Percentiles rank a stretch among this genome's conserved stretches.
These are phyloP conservation scores for Phytopythium montanum DNA, from an alignment of 352 stramenopile genomes.

Conservation along the genomic window DNA sequence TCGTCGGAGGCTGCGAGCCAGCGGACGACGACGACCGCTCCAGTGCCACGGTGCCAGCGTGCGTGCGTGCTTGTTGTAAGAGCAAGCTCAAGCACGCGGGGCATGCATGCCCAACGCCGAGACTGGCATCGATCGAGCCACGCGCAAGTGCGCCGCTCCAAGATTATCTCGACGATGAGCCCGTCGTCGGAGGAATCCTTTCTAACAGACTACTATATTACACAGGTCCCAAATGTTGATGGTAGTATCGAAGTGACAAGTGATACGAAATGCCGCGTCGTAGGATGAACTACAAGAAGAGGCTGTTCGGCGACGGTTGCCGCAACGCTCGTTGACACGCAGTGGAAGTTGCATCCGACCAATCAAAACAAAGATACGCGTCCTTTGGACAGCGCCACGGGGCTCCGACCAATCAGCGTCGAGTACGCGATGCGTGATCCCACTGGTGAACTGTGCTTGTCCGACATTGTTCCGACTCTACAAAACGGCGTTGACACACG, in stretches of 20 bases:
- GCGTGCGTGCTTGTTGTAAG: background rate
- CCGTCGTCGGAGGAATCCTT: background rate
- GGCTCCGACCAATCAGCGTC: conserved; percentile 12
- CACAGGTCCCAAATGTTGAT: background rate
- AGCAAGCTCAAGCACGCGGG: background rate
- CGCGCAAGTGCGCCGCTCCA: conserved; percentile 2
- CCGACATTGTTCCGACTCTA: background rate
- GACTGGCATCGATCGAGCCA: conserved; percentile 1
- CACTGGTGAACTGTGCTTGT: background rate
- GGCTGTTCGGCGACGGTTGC: background rate
- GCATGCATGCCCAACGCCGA: background rate
- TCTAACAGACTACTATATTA: background rate
- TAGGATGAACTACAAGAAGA: background rate
- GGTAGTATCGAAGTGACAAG: background rate
- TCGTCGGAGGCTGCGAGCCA: background rate
- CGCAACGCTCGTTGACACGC: background rate
- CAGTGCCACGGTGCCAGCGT: conserved; percentile 5
- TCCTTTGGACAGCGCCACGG: conserved; percentile 14
- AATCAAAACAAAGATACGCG: conserved; percentile 14
- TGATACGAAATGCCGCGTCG: background rate
- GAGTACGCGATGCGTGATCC: background rate
- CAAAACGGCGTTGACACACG: background rate
- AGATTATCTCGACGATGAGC: conserved; percentile 5
- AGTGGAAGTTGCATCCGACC: conserved; percentile 4
- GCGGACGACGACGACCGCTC: conserved; percentile 1